Conservation (phyloP, 192 early-diverging fungal species). For the Diversispora epigaea region DNA sequence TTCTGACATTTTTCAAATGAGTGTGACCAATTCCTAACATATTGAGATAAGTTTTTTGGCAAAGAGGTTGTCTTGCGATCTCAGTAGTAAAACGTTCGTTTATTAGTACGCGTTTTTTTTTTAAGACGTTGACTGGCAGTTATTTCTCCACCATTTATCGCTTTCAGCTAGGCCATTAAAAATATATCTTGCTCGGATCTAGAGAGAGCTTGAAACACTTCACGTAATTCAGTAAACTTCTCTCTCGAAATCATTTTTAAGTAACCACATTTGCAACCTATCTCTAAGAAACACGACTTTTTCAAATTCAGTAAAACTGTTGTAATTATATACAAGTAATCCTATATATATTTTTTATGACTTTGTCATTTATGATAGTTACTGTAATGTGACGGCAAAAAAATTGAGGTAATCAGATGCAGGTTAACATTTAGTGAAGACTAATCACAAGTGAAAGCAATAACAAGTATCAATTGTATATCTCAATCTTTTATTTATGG, state of each 20-base stretch:
- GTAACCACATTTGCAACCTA: background rate
- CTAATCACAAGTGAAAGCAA: conserved; percentile 4
- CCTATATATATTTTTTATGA: conserved; percentile 13
- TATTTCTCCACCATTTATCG: background rate
- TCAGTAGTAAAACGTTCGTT: conserved; percentile 23
- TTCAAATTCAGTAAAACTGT: background rate
- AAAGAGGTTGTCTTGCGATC: conserved; percentile 16
- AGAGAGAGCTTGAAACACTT: conserved; percentile 18
- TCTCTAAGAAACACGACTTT: background rate
- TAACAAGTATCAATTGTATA: conserved; percentile 4
- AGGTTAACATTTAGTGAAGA: too few species aligned
- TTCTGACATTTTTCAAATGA: conserved; percentile 29
- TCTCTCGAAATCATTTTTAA: conserved; percentile 4
- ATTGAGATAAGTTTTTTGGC: conserved; percentile 26
- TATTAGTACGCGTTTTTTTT: conserved; percentile 2
- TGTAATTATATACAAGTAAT: conserved; percentile 5
- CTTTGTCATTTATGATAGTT: too few species aligned
- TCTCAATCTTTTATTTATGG: conserved; percentile 13
- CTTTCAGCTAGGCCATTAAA: conserved; percentile 13
- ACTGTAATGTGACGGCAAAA: conserved; percentile 14
- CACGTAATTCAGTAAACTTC: background rate
- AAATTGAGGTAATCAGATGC: conserved; percentile 10
- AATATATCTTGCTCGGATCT: conserved; percentile 29
- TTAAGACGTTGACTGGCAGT: conserved; percentile 17
- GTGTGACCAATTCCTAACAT: conserved; percentile 15